These are phyloP conservation scores for Pythium biforme DNA, from an alignment of 352 stramenopile genomes.

Conservation along the genomic window DNA sequence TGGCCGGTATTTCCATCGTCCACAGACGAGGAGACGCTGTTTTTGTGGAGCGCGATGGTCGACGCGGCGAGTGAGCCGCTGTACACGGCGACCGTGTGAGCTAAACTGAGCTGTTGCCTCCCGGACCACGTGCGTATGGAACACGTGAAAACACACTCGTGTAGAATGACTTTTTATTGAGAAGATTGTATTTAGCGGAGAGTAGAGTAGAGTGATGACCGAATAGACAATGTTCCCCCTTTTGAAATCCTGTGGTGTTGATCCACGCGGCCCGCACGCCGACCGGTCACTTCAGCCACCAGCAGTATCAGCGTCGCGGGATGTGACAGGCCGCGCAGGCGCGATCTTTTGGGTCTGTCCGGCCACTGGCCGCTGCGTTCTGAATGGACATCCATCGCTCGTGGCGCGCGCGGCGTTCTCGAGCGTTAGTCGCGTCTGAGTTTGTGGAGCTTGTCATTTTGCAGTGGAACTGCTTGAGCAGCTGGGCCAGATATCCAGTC, in stretches of 20 bases:
- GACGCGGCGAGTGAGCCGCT: not conserved
- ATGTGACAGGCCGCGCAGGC: not conserved
- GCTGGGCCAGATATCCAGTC: slow-evolving; percentile 13
- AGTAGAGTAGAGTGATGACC: not conserved
- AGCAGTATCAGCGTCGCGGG: not conserved
- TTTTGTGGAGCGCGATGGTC: not conserved
- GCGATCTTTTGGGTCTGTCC: not conserved
- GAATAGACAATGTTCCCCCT: not conserved
- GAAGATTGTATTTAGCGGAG: not conserved
- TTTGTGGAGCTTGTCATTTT: slow-evolving; percentile 21
- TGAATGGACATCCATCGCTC: slow-evolving; percentile 17
- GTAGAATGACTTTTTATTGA: no score
- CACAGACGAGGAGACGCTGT: not conserved
- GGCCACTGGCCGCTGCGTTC: not conserved
- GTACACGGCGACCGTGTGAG: not conserved
- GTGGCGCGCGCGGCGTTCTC: not conserved
- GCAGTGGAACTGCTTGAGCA: slow-evolving; percentile 9
- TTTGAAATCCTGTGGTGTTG: not conserved
- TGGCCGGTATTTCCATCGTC: not conserved
- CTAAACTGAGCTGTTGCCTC: not conserved
- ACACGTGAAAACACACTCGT: not conserved
- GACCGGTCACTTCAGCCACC: not conserved
- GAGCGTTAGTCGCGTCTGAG: slow-evolving; percentile 4
- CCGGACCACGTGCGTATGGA: not conserved
- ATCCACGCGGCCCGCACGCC: not conserved